Percentiles rank a stretch among this genome's conserved stretches.
Conservation (phyloP, 495 filamentous ascomycete genomes). For the Tuber indicum region DNA sequence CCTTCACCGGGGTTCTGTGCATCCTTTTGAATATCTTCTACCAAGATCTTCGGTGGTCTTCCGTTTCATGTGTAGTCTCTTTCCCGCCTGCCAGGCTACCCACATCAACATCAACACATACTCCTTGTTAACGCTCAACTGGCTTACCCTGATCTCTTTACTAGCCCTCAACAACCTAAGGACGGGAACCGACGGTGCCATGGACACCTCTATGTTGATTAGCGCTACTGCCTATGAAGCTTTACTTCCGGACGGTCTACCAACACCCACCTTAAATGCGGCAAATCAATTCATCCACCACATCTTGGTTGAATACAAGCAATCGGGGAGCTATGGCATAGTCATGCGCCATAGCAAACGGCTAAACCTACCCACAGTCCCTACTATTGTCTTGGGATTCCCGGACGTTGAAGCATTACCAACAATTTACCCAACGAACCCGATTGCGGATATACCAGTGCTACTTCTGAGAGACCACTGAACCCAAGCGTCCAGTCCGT, state of each 20-base stretch:
- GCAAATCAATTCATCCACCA: not conserved
- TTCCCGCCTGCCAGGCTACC: too few relatives aligned
- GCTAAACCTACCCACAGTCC: not conserved
- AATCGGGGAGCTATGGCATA: not conserved
- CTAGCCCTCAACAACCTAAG: not conserved
- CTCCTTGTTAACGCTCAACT: not conserved
- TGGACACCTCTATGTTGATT: not conserved
- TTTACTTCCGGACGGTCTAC: not conserved
- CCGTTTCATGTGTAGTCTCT: too few relatives aligned
- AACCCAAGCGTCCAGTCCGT: too few relatives aligned
- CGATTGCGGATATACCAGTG: not conserved
- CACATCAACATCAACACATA: too few relatives aligned
- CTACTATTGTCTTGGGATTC: not conserved
- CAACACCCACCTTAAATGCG: not conserved
- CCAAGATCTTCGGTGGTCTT: too few relatives aligned
- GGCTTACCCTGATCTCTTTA: not conserved
- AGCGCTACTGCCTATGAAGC: not conserved
- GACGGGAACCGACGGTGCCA: not conserved
- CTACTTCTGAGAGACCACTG: too few relatives aligned
- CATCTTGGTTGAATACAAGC: not conserved
- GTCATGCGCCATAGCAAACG: not conserved
- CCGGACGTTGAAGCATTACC: not conserved
- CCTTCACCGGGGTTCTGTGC: too few relatives aligned
- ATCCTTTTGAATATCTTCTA: too few relatives aligned
- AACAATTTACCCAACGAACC: not conserved